Base-by-base conservation (phyloP, 2,329 filamentous ascomycete species). In the Ilyonectria mors-panacis region DNA sequence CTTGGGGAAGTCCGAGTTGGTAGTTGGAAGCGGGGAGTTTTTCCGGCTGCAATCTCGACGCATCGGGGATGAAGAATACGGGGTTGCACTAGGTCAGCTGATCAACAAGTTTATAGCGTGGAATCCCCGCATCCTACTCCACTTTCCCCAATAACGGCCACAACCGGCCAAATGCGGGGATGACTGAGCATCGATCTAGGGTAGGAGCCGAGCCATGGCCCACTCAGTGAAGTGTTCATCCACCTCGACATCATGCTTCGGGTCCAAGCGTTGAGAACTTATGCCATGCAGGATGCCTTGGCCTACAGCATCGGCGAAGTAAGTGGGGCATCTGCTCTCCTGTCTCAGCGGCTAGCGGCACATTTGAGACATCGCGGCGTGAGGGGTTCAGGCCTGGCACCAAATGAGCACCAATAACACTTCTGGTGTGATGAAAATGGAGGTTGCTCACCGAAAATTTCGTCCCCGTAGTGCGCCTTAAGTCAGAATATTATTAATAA, bases 81-180 rank as follows among this genome's bases (percentile, higher is more conserved):
- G 48, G 62, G 62, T 65, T 65, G 62, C 48, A 59, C 15, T 19
- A 56, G 57, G 63, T 65, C 63, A 65, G 63, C 63, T 65, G 63
- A 65, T 59, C 51, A 39, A 28, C 13, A 42, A 51, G 26, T 39
- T 47, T 33, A 23, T 26, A 42, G 55, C 44, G 57, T 57, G 51
- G 23, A 60, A 23, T 56, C 62, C 56, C 63, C 63, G 63, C 63
- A 59, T 21, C 35, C 33, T 65, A 35, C 63, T 33, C 63, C 63
- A 44, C 57, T 57, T 60, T 65, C 63, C 57, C 57, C 63, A 61
- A 65, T 17, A 23, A 50, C 28, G 39, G 19, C 19, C 42, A 26
- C 30, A 12, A 33, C 12, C 59, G 23, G 45, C 45, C 53, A 50
- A 53, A 64, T 64, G 61, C 47, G 61, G 61, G 51, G 59, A 39